Evolutionary conservation across 805 yeast species (phyloP), one percentile per base, ranked within the genome.

Genomic region (Myxozyma nipponensis): DNA sequence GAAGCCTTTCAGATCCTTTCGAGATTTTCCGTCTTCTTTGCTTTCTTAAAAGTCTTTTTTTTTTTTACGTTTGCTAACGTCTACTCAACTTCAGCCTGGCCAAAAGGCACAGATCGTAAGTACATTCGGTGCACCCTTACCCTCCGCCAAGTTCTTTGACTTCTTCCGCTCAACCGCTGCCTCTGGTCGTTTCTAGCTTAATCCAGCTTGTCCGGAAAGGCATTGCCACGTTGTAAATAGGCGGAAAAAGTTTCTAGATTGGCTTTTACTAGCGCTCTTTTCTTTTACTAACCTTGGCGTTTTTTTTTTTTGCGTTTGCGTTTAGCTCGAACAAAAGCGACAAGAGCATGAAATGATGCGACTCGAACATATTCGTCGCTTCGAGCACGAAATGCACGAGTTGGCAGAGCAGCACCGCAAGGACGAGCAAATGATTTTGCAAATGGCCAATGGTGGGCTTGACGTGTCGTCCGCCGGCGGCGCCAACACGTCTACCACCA

Each of bases 301-400:
- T n/a, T 17, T 34, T 13, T 4, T 34, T 13, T 19, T 28, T 13
- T 28, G 13, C 13, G 32, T 28, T 28, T 9, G 39, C n/a, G 22
- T 43, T 1, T 23, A 56, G 59, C 42, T 56, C 10, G 62, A 59
- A 41, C 61, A 58, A 23, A 56, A 50, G 22, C 63, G 63, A n/a
- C 61, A 59, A 23, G 63, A 59, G 53, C 62, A 57, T 47, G 59
- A 50, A 22, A 44, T 42, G 26, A 32, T 44, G 45, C 61, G 63
- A 17, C 48, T 46, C 10, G 59, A 59, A 35, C 61, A 57, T 47
- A 54, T 59, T 42, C 50, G 60, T 9, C 56, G 62, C 9, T 58
- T 59, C 43, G 62, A 59, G 49, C 60, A 58, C 42, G 62, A 59
- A 44, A 58, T 59, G 61, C 62, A 56, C 19, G 37, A 47, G 13